These are phyloP conservation scores for Termitomyces sp. DNA, from an alignment of 768 basidiomycete genomes.

Conservation along the genomic window DNA sequence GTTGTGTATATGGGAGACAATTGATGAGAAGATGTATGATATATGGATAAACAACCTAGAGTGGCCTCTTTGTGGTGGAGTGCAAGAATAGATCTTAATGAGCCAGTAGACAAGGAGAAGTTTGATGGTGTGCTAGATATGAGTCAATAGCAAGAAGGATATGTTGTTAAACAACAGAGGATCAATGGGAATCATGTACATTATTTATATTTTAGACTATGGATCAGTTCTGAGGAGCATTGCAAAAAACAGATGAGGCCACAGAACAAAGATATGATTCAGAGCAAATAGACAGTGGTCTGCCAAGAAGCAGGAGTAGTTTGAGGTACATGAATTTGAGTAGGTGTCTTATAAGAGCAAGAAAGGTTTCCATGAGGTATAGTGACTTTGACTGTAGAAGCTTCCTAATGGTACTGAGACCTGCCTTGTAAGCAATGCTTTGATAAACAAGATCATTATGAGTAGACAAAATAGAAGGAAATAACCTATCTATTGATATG, in stretches of 20 bases:
- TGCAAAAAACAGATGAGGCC: not conserved
- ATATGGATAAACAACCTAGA: not conserved
- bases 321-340: not conserved
- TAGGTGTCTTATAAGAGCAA: not conserved
- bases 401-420: slow-evolving; percentile 35
- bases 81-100: slow-evolving; percentile 7
- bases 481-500: too few species aligned
- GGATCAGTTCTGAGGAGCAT: not conserved
- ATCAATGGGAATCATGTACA: slow-evolving; percentile 3
- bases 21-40: slow-evolving; percentile 1
- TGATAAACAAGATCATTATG: too few species aligned
- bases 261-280: slow-evolving; percentile 6
- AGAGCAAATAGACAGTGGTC: not conserved
- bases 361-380: not conserved
- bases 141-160: slow-evolving; percentile 12
- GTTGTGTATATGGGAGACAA: slow-evolving; percentile 3
- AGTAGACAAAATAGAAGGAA: too few species aligned
- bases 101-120: slow-evolving; percentile 3
- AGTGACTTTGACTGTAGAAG: not conserved
- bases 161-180: slow-evolving; percentile 16
- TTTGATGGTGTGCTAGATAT: slow-evolving; percentile 8
- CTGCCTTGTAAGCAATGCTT: too few species aligned
- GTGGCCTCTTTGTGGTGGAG: not conserved
- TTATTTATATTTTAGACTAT: not conserved
- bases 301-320: slow-evolving; percentile 5